These are phyloP conservation scores for Capsella bursapastoris DNA, from an alignment of 345 rosid genomes.

Conservation along the genomic window DNA sequence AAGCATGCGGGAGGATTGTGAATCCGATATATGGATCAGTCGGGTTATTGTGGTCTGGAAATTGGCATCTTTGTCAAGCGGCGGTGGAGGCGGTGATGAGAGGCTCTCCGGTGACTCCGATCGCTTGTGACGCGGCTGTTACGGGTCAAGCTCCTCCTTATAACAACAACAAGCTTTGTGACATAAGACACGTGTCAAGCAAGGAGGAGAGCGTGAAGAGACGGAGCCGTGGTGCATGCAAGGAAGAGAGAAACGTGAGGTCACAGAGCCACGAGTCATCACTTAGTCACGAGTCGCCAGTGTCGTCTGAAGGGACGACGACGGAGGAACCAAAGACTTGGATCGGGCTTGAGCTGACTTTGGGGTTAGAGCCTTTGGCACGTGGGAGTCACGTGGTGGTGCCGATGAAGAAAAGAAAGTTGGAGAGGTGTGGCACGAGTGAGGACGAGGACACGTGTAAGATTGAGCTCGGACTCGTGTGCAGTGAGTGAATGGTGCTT, in stretches of 20 bases:
- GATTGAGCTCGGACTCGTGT: conserved; percentile 66
- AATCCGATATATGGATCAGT: conserved; percentile 97
- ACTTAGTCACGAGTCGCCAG: conserved; percentile 82
- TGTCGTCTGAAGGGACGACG: conserved; percentile 61
- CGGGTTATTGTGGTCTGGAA: conserved; percentile 89
- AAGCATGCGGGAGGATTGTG: conserved; percentile 97
- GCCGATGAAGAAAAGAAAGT: conserved; percentile 74
- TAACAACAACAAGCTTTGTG: conserved; percentile 60
- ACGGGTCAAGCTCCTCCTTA: conserved; percentile 75
- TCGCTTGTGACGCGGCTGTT: conserved; percentile 71
- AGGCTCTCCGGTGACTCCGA: conserved; percentile 80
- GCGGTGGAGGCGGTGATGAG: conserved; percentile 93
- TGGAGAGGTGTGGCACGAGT: conserved; percentile 44
- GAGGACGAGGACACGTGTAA: conserved; percentile 58
- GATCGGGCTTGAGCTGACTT: conserved; percentile 66
- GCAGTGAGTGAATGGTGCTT: conserved; percentile 28
- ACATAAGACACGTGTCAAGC: conserved; percentile 82
- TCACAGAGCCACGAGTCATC: conserved; percentile 81
- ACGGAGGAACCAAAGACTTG: conserved; percentile 60
- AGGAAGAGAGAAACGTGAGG: conserved; percentile 36
- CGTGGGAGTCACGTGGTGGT: conserved; percentile 64
- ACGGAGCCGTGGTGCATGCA: conserved; percentile 52
- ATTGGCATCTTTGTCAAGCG: conserved; percentile 95
- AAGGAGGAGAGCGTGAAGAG: conserved; percentile 59
- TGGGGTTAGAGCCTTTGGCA: conserved; percentile 62